Base-by-base conservation (phyloP, 371 early-diverging fungal species). In the Mortierella sp. region DNA sequence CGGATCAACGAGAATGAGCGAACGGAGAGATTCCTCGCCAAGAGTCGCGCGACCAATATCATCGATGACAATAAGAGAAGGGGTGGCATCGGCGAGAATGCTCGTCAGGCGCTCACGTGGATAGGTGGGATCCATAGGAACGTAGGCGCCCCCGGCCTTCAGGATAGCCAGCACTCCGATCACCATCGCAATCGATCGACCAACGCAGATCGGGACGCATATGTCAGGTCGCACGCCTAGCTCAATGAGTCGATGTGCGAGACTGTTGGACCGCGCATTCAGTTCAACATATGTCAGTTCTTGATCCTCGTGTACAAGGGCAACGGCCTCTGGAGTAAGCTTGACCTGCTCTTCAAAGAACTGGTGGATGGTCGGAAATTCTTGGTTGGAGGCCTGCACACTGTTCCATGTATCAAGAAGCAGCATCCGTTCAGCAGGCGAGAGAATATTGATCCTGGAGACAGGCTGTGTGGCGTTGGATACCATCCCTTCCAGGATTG, bases 131-230 rank as follows among this genome's bases (percentile, higher is more conserved):
- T 61, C 61, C 24, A 61, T 1, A 12, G 61, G 61, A 12, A 61
- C 41, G 52, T 61, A 61, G 24, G 61, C 53, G 15, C 46, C 61
- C 4, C 61, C 61, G 28, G 53, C 61, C 24, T 61, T 61, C 39
- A 61, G 19, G 28, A 61, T 50, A 2, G 53, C 61, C 15, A 61
- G 30, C n/a, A 44, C 30, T 1, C 53, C 19, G 28, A 53, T 24
- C 6, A 39, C 46, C 52, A 61, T 51, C 15, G n/a, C 55, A 41
- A 49, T 5, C 24, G 63, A 62, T 0, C 63, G 63, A 4, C 46
- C 44, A 28, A 62, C n/a, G 27, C 56, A 56, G 21, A 64, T 19
- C 19, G 28, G 52, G 15, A 57, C 65, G 19, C 34, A 30, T 15
- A 28, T 50, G 47, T 56, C 65, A 3, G 52, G 50, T 23, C 19